Conservation (phyloP, 345 rosid genomes). For the Xanthoceras sorbifolium region DNA sequence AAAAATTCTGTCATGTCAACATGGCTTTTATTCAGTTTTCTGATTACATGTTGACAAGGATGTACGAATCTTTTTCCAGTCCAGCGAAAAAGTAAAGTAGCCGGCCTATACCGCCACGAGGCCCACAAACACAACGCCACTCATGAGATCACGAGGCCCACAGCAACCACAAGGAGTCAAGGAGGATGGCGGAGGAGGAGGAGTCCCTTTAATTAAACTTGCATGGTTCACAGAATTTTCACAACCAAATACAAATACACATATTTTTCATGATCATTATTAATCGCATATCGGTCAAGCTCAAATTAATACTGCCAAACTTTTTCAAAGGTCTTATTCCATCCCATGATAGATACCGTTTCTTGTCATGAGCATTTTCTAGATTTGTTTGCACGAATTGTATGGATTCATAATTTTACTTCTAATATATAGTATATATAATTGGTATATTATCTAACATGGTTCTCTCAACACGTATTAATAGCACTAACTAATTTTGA, state of each 20-base stretch:
- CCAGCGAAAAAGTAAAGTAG: not conserved
- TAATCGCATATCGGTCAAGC: not conserved
- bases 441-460: too few relatives aligned
- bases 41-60: not conserved
- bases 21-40: not conserved
- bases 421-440: too few relatives aligned
- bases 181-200: not conserved
- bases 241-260: not conserved
- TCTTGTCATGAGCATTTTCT: not conserved
- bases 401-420: too few relatives aligned
- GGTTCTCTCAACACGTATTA: too few relatives aligned
- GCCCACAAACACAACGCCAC: not conserved
- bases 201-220: not conserved
- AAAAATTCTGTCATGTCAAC: not conserved
- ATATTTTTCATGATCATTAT: not conserved
- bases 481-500: too few relatives aligned
- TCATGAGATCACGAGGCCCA: conserved; percentile 8
- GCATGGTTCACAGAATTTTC: not conserved
- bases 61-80: not conserved
- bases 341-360: not conserved
- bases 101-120: conserved; percentile 18
- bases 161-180: too few relatives aligned
- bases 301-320: not conserved
- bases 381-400: not conserved
- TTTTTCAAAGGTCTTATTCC: not conserved